Evolutionary conservation across 176 grass and related monocot species (phyloP), one percentile per base, ranked within the genome.

Genomic region (Alopecurus myosuroides): DNA sequence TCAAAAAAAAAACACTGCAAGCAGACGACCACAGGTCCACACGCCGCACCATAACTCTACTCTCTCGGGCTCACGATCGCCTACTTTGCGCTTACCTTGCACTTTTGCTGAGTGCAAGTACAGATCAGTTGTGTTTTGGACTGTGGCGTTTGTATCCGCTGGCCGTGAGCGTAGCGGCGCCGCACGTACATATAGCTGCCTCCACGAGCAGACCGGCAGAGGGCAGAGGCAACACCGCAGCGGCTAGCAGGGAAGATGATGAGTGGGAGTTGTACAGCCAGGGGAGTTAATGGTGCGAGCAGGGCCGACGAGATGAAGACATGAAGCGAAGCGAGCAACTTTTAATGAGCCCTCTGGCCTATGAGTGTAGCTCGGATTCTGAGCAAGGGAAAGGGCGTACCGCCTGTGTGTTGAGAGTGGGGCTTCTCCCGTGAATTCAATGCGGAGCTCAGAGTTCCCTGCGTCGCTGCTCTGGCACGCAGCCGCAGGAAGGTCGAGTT

Each of bases 321-420:
- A 65, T 53, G 15, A 52, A 70, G 75, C 55, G 77, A 56, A 62
- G 58, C 35, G 78, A 82, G 73, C 28, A 20, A 31, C 45, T 33
- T 81, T 82, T 51, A 90, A 86, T 78, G 84, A 37, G 74, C 64
- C 26, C 35, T 70, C 83, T 82, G 42, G 7, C 52, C 65, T 53
- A 20, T 0, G 70, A 67, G 39, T 49, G 71, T 45, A 83, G 79
- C 88, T 87, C 88, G 88, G 80, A 90, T 87, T 90, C 74, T 87
- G 88, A 87, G 84, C 49, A 48, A 46, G 48, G 28, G 45, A 2
- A 22, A 4, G 22, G 10, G 20, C 2, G 75, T 1, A 6, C 0
- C 1, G 6, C 57, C 22, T 68, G 44, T 40, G 53, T 62, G 39
- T 45, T n/a, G n/a, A n/a, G 52, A 6, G 36, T 39, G 0, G 70